Evolutionary conservation across 1,284 basidiomycete genomes (phyloP).

Genomic region (Paramarasmius palmivorus): DNA sequence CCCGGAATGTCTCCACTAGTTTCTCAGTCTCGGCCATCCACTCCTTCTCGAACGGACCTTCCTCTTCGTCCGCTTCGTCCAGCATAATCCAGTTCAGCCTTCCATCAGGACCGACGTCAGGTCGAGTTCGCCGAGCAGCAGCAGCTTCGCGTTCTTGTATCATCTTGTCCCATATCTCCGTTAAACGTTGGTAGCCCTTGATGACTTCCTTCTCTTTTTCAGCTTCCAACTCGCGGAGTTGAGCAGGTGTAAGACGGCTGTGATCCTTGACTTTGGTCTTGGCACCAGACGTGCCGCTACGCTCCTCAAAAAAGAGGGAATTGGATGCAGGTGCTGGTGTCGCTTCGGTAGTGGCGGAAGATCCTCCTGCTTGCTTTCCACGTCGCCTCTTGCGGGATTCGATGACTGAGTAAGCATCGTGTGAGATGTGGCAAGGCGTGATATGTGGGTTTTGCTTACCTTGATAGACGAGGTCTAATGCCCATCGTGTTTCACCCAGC

Average conservation of each 20-base stretch:
- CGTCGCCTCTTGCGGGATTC: slow-evolving; percentile 60
- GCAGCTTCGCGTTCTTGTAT: slow-evolving; percentile 23
- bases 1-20: slow-evolving; percentile 85
- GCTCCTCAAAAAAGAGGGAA: slow-evolving; percentile 63
- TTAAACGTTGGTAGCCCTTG: slow-evolving; percentile 48
- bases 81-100: slow-evolving; percentile 14
- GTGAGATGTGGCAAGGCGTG: background rate
- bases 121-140: slow-evolving; percentile 28
- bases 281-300: slow-evolving; percentile 22
- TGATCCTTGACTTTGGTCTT: slow-evolving; percentile 34
- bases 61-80: slow-evolving; percentile 37
- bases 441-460: slow-evolving; percentile 41
- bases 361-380: slow-evolving; percentile 22
- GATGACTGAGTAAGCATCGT: slow-evolving; percentile 47
- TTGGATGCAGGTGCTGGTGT: slow-evolving; percentile 26
- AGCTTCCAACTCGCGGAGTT: slow-evolving; percentile 59
- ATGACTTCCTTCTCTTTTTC: slow-evolving; percentile 63
- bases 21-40: slow-evolving; percentile 88
- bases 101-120: slow-evolving; percentile 8
- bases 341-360: slow-evolving; percentile 17
- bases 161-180: slow-evolving; percentile 48
- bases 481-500: slow-evolving; percentile 77
- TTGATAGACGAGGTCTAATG: slow-evolving; percentile 85
- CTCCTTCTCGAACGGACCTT: slow-evolving; percentile 38
- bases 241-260: slow-evolving; percentile 50